phyloP scores from a whole-genome alignment of 140 eudicot genomes.

The Oenanthe javanica region DNA sequence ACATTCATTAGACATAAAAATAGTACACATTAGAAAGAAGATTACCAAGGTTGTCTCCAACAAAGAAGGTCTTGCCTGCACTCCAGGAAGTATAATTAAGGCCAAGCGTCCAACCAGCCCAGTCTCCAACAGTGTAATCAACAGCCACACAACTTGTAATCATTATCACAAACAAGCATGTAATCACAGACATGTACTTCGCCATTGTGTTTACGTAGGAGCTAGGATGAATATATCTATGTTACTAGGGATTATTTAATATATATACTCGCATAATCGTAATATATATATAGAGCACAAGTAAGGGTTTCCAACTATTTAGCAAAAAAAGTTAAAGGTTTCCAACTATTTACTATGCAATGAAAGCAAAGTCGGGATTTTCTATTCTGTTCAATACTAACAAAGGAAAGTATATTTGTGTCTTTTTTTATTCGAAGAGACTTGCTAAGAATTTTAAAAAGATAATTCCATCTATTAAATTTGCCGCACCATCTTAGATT shows the following conservation, averaged over 20 bases:
- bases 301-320: not conserved
- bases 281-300: not conserved
- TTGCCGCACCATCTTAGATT: no score
- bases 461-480: no score
- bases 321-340: not conserved
- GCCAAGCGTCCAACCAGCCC: not conserved
- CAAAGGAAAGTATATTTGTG: no score
- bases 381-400: no score
- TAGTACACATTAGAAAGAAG: no score
- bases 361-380: no score
- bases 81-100: not conserved
- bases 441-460: no score
- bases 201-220: not conserved
- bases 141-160: not conserved
- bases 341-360: not conserved
- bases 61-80: not conserved
- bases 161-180: not conserved
- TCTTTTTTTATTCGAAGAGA: no score
- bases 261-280: not conserved
- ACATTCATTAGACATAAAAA: no score
- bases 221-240: no score
- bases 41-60: no score
- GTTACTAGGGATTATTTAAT: no score
- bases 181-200: not conserved
- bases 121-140: not conserved